phyloP scores from a whole-genome alignment of 2,329 filamentous ascomycete species.

The Xylaria digitata region DNA sequence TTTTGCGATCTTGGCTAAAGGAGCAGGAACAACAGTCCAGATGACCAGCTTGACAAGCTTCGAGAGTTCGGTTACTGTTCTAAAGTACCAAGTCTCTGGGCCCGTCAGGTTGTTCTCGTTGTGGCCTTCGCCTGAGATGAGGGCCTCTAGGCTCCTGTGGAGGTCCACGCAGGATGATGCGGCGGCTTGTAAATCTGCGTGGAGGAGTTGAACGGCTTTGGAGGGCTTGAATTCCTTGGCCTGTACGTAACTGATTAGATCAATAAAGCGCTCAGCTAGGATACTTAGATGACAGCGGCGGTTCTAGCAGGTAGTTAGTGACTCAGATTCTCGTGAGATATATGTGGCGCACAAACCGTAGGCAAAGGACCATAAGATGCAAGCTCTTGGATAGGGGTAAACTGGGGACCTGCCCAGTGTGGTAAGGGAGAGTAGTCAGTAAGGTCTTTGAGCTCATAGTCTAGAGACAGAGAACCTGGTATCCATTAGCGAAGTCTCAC shows the following conservation, averaged over 20 bases:
- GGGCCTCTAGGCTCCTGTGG: slow-evolving; percentile 28
- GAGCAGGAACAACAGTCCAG: slow-evolving; percentile 18
- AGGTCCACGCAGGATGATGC: slow-evolving; percentile 51
- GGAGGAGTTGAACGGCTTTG: slow-evolving; percentile 53
- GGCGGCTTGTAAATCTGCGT: slow-evolving; percentile 59
- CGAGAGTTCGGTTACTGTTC: slow-evolving; percentile 37
- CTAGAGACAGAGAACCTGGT: slow-evolving; percentile 14
- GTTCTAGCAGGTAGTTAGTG: slow-evolving; percentile 52
- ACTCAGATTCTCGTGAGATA: not conserved
- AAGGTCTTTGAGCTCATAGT: slow-evolving; percentile 53
- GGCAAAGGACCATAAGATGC: slow-evolving; percentile 63
- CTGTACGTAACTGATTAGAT: slow-evolving; percentile 60
- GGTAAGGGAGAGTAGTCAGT: slow-evolving; percentile 67
- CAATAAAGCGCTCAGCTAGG: slow-evolving; percentile 63
- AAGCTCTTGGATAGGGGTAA: slow-evolving; percentile 56
- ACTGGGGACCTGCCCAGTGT: slow-evolving; percentile 56
- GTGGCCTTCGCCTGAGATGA: slow-evolving; percentile 22
- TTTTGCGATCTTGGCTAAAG: slow-evolving; percentile 26
- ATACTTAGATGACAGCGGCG: slow-evolving; percentile 61
- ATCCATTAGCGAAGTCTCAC: slow-evolving; percentile 1
- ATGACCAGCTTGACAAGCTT: slow-evolving; percentile 38
- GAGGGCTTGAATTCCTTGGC: slow-evolving; percentile 63
- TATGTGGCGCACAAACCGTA: slow-evolving; percentile 55
- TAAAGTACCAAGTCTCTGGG: slow-evolving; percentile 42
- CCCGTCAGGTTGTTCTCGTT: slow-evolving; percentile 31